Percentiles rank a stretch among this genome's conserved stretches.
Conservation (phyloP, 768 basidiomycete species). For the Tulasnella sp. region DNA sequence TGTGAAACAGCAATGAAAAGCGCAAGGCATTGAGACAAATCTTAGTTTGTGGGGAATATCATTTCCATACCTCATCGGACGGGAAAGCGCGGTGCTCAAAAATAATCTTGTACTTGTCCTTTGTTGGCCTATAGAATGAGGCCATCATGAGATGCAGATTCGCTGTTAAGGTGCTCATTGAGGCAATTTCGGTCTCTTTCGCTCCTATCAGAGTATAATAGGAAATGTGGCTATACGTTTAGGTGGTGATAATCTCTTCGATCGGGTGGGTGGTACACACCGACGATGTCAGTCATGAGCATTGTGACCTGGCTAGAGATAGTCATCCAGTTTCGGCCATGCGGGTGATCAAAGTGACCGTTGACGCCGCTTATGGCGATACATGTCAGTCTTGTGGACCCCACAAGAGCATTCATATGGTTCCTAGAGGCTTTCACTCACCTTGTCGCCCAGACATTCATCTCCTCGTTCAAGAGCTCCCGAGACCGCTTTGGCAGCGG, state of each 20-base stretch:
- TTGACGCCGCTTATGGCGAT: constrained; percentile 52
- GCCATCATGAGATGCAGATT: constrained; percentile 95
- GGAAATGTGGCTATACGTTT: too few relatives aligned
- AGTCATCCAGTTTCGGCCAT: constrained; percentile 69
- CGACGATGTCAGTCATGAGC: constrained; percentile 69
- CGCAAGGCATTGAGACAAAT: neutral
- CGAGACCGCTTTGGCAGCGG: constrained; percentile 63
- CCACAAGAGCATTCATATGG: constrained; percentile 20
- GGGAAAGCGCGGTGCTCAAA: constrained; percentile 93
- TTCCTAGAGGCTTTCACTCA: constrained; percentile 34
- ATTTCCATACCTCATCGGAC: constrained; percentile 71
- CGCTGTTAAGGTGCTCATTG: constrained; percentile 88
- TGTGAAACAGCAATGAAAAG: constrained; percentile 26
- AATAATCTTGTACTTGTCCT: constrained; percentile 79
- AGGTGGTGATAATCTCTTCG: neutral
- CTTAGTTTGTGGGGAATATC: neutral
- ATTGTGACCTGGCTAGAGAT: constrained; percentile 63
- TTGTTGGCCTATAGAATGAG: constrained; percentile 84
- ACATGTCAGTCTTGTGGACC: neutral
- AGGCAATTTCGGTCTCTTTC: constrained; percentile 79
- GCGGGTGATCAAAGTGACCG: constrained; percentile 87
- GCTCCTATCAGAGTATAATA: constrained; percentile 46
- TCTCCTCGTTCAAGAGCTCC: constrained; percentile 65
- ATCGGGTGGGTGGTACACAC: constrained; percentile 32
- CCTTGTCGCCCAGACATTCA: constrained; percentile 67